Conservation (phyloP, 2,329 filamentous ascomycete genomes). For the Pseudogymnoascus sp. region DNA sequence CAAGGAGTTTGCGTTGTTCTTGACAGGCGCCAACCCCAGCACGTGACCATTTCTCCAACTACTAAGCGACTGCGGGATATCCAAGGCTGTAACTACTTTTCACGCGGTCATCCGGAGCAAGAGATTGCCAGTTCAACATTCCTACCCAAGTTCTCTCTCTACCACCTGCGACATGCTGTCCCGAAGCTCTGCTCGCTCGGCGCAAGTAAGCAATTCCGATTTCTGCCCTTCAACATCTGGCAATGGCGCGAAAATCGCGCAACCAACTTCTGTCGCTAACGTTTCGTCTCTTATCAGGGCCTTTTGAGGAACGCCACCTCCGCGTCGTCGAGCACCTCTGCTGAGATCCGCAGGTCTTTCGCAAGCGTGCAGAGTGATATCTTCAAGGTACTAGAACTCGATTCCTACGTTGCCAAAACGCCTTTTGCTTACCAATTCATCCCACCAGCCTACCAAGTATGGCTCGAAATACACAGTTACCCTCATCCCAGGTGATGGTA, state of each 20-base stretch:
- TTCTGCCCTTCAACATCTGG: background rate
- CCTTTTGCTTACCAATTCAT: slow-evolving; percentile 27
- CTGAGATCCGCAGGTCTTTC: slow-evolving; percentile 35
- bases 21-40: background rate
- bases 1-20: background rate
- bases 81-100: slow-evolving; percentile 6
- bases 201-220: slow-evolving; percentile 34
- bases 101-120: slow-evolving; percentile 5
- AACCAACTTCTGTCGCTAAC: slow-evolving; percentile 10
- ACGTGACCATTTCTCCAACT: slow-evolving; percentile 1
- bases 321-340: slow-evolving; percentile 19
- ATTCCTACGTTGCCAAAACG: background rate
- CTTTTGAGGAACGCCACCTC: slow-evolving; percentile 26
- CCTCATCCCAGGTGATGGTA: slow-evolving; percentile 96
- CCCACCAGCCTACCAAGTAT: slow-evolving; percentile 69
- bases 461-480: slow-evolving; percentile 99
- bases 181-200: slow-evolving; percentile 32
- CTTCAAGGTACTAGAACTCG: slow-evolving; percentile 59
- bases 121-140: slow-evolving; percentile 14
- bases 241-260: slow-evolving; percentile 20
- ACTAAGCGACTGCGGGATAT: slow-evolving; percentile 2
- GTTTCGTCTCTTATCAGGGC: slow-evolving; percentile 26
- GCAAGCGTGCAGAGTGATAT: slow-evolving; percentile 88
- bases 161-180: slow-evolving; percentile 24
- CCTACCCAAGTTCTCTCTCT: slow-evolving; percentile 18